Conservation (phyloP, 2,329 filamentous ascomycete species). For the Xylariaceae sp. region DNA sequence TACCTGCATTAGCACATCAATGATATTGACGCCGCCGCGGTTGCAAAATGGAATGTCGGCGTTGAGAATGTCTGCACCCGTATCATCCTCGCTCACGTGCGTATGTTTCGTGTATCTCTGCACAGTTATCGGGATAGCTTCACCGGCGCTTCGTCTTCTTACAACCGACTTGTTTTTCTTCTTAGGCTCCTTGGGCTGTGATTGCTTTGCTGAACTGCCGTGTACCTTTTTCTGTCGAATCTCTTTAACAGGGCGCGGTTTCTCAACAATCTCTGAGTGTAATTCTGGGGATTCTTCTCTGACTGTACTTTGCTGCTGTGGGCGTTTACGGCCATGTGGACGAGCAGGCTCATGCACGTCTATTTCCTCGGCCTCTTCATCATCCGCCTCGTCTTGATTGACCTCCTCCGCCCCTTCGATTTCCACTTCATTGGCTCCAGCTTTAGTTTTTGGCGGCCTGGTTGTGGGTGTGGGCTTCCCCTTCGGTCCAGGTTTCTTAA, state of each 20-base stretch:
- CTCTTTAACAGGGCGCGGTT: constrained; percentile 39
- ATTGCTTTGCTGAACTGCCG: constrained; percentile 48
- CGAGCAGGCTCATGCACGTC: constrained; percentile 46
- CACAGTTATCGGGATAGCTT: constrained; percentile 58
- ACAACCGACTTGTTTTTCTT: constrained; percentile 25
- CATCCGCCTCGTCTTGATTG: constrained; percentile 23
- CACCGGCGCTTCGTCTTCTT: constrained; percentile 32
- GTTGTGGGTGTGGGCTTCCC: constrained; percentile 16
- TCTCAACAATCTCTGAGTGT: constrained; percentile 40
- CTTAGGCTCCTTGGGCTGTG: constrained; percentile 38
- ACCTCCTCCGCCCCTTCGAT: constrained; percentile 27
- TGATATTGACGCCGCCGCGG: constrained; percentile 59
- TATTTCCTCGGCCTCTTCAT: constrained; percentile 48
- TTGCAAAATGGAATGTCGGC: constrained; percentile 57
- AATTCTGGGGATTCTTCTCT: constrained; percentile 46
- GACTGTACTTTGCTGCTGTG: constrained; percentile 42
- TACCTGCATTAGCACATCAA: constrained; percentile 64
- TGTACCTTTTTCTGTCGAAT: constrained; percentile 38
- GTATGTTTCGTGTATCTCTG: constrained; percentile 60
- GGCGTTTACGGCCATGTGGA: constrained; percentile 47
- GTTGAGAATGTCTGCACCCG: constrained; percentile 47
- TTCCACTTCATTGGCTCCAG: constrained; percentile 26
- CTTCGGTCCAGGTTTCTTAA: constrained; percentile 32
- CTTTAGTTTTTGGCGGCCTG: constrained; percentile 13
- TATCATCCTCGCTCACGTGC: constrained; percentile 44